Evolutionary conservation across 2,329 filamentous ascomycete genomes (phyloP).

Genomic region (Tolypocladium nubicola): DNA sequence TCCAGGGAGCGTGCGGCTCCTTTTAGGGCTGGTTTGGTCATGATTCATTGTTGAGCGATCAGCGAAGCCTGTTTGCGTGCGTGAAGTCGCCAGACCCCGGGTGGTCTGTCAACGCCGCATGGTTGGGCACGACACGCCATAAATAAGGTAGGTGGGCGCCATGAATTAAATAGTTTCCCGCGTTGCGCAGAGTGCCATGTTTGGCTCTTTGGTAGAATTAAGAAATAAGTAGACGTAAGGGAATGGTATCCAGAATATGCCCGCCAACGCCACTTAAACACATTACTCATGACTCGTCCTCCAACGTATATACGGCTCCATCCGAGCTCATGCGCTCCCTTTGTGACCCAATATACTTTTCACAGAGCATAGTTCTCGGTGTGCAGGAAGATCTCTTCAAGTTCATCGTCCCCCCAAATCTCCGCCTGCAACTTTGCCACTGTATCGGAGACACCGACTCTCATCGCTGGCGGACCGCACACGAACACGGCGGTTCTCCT

Average conservation of each 20-base stretch:
- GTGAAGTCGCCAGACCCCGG: background rate
- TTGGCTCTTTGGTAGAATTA: too few species aligned
- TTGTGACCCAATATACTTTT: background rate
- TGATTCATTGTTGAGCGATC: background rate
- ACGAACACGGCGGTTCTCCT: slow-evolving; percentile 82
- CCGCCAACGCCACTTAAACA: background rate
- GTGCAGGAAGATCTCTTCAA: slow-evolving; percentile 89
- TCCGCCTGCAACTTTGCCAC: slow-evolving; percentile 73
- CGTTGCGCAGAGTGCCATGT: background rate
- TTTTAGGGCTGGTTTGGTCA: background rate
- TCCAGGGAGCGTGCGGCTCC: background rate
- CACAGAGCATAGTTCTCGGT: slow-evolving; percentile 89
- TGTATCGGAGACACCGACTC: slow-evolving; percentile 76
- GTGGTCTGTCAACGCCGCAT: background rate
- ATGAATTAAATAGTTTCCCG: background rate
- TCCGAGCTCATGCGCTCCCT: background rate
- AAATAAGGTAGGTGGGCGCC: background rate
- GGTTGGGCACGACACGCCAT: background rate
- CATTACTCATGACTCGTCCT: background rate
- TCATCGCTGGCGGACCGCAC: slow-evolving; percentile 79
- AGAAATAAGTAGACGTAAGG: too few species aligned
- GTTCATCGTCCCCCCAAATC: slow-evolving; percentile 67
- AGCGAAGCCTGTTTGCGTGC: background rate
- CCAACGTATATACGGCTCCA: background rate
- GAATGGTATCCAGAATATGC: background rate